phyloP scores from a whole-genome alignment of 345 rosid genomes.

The Arabidopsis suecica region DNA sequence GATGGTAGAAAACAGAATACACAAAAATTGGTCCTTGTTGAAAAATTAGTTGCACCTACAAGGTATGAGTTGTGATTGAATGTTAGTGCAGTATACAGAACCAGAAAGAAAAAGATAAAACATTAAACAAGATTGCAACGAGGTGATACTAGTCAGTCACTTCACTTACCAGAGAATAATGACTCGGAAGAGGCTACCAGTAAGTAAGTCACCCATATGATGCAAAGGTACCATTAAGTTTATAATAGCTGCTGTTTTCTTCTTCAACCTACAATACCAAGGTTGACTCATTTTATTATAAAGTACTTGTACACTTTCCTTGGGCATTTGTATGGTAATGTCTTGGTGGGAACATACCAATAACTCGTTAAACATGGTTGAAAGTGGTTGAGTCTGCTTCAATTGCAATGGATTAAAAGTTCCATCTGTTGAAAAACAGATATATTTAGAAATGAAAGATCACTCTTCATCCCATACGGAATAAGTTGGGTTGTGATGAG shows the following conservation, averaged over 20 bases:
- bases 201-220: not conserved
- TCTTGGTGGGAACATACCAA: conserved; percentile 58
- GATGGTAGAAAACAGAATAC: too few relatives aligned
- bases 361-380: conserved; percentile 64
- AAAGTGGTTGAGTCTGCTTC: conserved; percentile 56
- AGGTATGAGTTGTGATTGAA: too few relatives aligned
- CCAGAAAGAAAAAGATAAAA: too few relatives aligned
- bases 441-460: not conserved
- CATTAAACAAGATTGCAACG: too few relatives aligned
- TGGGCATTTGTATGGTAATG: not conserved
- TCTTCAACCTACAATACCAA: not conserved
- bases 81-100: too few relatives aligned
- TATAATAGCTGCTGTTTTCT: not conserved
- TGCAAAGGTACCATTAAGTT: not conserved
- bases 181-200: too few relatives aligned
- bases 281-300: not conserved
- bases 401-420: conserved; percentile 50
- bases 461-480: conserved; percentile 1
- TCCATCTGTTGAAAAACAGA: conserved; percentile 21
- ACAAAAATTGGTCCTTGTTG: too few relatives aligned
- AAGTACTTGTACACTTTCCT: not conserved
- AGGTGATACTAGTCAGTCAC: too few relatives aligned
- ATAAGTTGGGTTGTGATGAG: conserved; percentile 8
- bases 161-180: too few relatives aligned
- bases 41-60: too few relatives aligned